A percentile compares a stretch with the other conserved stretches of the same genome.
phyloP scores from a whole-genome alignment of 352 stramenopile species.

The Globisporangium abappressorium region DNA sequence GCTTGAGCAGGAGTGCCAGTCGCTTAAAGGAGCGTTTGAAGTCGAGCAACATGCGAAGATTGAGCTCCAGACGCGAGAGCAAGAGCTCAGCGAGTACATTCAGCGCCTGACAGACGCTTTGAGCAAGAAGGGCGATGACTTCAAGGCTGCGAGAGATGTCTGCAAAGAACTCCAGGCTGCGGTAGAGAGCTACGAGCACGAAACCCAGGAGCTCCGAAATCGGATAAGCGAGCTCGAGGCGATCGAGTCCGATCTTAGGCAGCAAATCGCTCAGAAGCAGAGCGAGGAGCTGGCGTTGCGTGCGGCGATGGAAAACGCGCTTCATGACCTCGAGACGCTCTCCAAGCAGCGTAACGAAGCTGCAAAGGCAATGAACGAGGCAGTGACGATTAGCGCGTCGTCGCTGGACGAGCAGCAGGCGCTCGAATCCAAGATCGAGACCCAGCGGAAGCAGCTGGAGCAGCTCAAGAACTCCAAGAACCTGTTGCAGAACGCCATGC shows the following conservation, averaged over 20 bases:
- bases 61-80: constrained; percentile 30
- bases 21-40: constrained; percentile 21
- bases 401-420: constrained; percentile 77
- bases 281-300: constrained; percentile 49
- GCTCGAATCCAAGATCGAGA: constrained; percentile 54
- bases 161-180: constrained; percentile 45
- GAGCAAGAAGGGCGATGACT: constrained; percentile 44
- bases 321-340: constrained; percentile 60
- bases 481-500: constrained; percentile 77
- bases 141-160: constrained; percentile 46
- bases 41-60: constrained; percentile 35
- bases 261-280: constrained; percentile 43
- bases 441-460: constrained; percentile 65
- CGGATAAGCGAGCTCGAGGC: constrained; percentile 30
- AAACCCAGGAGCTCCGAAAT: constrained; percentile 22
- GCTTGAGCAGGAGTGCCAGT: constrained; percentile 28
- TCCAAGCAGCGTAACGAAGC: constrained; percentile 78
- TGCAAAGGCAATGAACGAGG: constrained; percentile 79
- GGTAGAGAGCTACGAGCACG: constrained; percentile 34
- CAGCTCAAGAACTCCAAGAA: constrained; percentile 78
- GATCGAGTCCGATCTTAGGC: constrained; percentile 27
- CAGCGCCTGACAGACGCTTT: constrained; percentile 30
- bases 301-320: constrained; percentile 58
- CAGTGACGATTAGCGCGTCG: constrained; percentile 76
- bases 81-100: constrained; percentile 33